A percentile compares a stretch with the other conserved stretches of the same genome.
Conservation (phyloP, 2,329 filamentous ascomycete species). For the Beauveria pseudobassiana region DNA sequence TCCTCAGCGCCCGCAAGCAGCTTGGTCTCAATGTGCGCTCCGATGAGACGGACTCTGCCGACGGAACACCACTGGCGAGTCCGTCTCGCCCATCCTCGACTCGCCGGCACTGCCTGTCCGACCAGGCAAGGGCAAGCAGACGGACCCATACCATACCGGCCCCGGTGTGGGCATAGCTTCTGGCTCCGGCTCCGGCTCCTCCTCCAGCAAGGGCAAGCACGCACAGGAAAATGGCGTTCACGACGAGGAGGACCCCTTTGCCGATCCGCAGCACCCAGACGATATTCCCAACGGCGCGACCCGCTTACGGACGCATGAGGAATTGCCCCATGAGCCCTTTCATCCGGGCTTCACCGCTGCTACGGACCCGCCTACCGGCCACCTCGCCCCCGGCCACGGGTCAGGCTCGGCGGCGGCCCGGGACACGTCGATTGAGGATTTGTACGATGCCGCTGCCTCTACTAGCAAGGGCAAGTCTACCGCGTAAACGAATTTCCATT, state of each 20-base stretch:
- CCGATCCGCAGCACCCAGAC: conserved; percentile 23
- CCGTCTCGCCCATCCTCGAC: conserved; percentile 3
- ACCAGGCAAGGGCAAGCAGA: conserved; percentile 30
- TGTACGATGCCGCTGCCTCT: conserved; percentile 4
- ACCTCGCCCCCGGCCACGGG: not conserved
- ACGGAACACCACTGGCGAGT: not conserved
- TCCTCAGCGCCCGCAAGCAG: conserved; percentile 56
- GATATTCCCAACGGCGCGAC: not conserved
- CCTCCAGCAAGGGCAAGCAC: conserved; percentile 11
- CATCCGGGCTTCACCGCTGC: conserved; percentile 28
- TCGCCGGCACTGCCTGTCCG: conserved; percentile 13
- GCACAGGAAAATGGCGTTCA: conserved; percentile 13
- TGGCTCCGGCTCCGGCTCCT: conserved; percentile 19
- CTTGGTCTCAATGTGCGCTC: conserved; percentile 32
- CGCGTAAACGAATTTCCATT: not conserved
- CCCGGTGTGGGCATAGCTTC: conserved; percentile 15
- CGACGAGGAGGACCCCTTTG: conserved; percentile 20
- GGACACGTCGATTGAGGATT: conserved; percentile 3
- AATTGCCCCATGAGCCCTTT: conserved; percentile 29
- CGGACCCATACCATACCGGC: conserved; percentile 10
- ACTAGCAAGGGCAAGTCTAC: conserved; percentile 1
- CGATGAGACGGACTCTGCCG: conserved; percentile 20
- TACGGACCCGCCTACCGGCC: not conserved
- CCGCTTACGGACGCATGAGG: conserved; percentile 12
- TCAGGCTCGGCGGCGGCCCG: not conserved